Conservation (phyloP, 495 filamentous ascomycete species). For the Sphaerosporella brunnea region DNA sequence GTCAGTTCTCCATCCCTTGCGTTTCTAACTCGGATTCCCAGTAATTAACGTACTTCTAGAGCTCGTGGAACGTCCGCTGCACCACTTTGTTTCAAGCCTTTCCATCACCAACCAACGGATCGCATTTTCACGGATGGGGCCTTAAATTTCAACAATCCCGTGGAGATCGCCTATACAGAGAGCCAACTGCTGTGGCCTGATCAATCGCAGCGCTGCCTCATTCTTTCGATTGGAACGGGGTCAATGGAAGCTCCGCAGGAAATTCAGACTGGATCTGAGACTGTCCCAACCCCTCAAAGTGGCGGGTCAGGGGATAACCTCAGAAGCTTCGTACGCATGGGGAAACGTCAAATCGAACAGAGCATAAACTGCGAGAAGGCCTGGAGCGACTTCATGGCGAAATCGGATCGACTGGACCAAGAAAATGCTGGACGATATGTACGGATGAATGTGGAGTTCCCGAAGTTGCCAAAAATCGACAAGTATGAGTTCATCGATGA, state of each 20-base stretch:
- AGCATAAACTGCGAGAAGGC: neutral
- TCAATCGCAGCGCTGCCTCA: conserved; percentile 19
- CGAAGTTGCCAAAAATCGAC: neutral
- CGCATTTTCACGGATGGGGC: conserved; percentile 14
- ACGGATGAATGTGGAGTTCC: neutral
- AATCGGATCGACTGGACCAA: neutral
- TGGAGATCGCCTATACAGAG: conserved; percentile 22
- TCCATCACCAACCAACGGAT: conserved; percentile 19
- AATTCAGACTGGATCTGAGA: neutral
- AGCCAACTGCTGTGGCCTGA: conserved; percentile 24
- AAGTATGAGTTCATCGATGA: neutral
- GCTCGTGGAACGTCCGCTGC: conserved; percentile 33
- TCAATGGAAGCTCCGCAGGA: neutral
- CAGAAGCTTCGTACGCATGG: neutral
- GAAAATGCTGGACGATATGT: neutral
- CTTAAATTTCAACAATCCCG: conserved; percentile 23
- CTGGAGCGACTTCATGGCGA: neutral
- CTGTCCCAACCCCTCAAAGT: neutral
- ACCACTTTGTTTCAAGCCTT: conserved; percentile 31
- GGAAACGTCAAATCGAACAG: neutral
- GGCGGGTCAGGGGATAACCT: neutral
- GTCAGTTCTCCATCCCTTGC: conserved; percentile 10
- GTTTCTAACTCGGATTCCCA: neutral
- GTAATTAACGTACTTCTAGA: too few species aligned
- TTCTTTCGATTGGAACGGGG: conserved; percentile 27